Percentiles rank a stretch among this genome's conserved stretches.
Conservation (phyloP, 208 protist genomes). For the Leishmania braziliensis region DNA sequence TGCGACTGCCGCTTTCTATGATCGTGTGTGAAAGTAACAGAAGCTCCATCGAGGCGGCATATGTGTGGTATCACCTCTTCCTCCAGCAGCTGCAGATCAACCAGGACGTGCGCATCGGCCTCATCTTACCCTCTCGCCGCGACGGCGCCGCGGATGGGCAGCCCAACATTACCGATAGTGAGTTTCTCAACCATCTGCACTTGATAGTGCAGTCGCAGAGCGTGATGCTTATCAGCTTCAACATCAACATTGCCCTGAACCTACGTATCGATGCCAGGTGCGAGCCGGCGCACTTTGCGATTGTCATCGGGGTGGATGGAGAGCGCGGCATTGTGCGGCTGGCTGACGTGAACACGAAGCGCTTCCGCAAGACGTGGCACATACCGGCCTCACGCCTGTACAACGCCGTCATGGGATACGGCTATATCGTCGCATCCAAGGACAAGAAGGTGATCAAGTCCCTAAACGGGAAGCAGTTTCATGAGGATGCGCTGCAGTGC, state of each 20-base stretch:
- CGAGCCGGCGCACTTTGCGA: constrained; percentile 86
- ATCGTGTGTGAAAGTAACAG: constrained; percentile 70
- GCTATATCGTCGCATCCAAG: constrained; percentile 83
- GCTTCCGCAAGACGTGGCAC: constrained; percentile 91
- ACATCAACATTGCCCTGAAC: constrained; percentile 87
- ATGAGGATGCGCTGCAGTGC: constrained; percentile 52
- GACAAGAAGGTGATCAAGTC: constrained; percentile 73
- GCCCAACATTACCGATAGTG: constrained; percentile 81
- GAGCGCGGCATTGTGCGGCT: constrained; percentile 73
- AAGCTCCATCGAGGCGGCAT: constrained; percentile 63
- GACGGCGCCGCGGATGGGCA: constrained; percentile 80
- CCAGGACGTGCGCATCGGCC: constrained; percentile 65
- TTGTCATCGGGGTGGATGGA: constrained; percentile 86
- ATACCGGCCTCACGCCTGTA: constrained; percentile 73
- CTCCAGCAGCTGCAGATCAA: constrained; percentile 76
- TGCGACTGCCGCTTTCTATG: constrained; percentile 78
- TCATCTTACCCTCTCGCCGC: constrained; percentile 68
- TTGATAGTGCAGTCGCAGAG: constrained; percentile 65
- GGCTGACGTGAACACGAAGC: constrained; percentile 90
- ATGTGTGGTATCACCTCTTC: constrained; percentile 81
- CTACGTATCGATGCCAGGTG: constrained; percentile 52
- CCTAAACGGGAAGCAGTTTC: constrained; percentile 59
- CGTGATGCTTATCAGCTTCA: constrained; percentile 89
- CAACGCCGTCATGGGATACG: constrained; percentile 88
- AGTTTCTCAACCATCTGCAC: constrained; percentile 76